Evolutionary conservation across 257 asterid genomes (phyloP).

Genomic region (Capsicum chinense): DNA sequence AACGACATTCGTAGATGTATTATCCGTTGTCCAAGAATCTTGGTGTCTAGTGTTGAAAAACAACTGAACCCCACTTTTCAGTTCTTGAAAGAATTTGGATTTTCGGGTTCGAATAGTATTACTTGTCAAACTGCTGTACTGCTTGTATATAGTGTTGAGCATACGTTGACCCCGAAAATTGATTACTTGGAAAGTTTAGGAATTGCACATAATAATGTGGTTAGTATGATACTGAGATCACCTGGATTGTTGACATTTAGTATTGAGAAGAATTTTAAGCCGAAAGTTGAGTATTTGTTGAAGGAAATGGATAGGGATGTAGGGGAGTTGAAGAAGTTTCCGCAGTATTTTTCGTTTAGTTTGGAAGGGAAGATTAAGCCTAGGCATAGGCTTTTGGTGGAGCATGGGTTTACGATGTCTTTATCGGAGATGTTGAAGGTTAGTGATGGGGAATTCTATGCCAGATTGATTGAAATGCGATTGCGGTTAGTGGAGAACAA

Average conservation of each 20-base stretch:
- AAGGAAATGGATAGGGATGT: conserved; percentile 74
- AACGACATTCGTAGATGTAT: conserved; percentile 59
- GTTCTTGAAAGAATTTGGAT: conserved; percentile 67
- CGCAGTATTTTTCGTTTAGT: conserved; percentile 82
- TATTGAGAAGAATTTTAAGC: conserved; percentile 75
- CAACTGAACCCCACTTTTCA: conserved; percentile 69
- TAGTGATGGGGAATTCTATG: conserved; percentile 72
- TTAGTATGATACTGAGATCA: conserved; percentile 75
- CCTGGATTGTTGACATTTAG: conserved; percentile 90
- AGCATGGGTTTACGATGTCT: conserved; percentile 54
- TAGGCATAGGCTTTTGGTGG: conserved; percentile 61
- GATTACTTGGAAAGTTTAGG: conserved; percentile 66
- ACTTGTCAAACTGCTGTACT: conserved; percentile 69
- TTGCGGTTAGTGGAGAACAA: conserved; percentile 48
- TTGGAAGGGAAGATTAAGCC: conserved; percentile 83
- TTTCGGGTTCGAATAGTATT: conserved; percentile 54
- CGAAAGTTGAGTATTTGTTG: conserved; percentile 67
- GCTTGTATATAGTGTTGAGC: conserved; percentile 77
- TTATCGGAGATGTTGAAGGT: conserved; percentile 79
- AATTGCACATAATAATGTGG: conserved; percentile 58
- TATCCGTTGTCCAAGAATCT: conserved; percentile 70
- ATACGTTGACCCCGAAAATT: conserved; percentile 67
- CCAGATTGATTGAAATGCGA: conserved; percentile 60
- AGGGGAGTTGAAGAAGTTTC: conserved; percentile 77
- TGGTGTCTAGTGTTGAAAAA: conserved; percentile 52